Percentiles rank a stretch among this genome's conserved stretches.
Evolutionary conservation across 2,329 filamentous ascomycete species (phyloP).

Genomic region (Diaporthe ilicicola): DNA sequence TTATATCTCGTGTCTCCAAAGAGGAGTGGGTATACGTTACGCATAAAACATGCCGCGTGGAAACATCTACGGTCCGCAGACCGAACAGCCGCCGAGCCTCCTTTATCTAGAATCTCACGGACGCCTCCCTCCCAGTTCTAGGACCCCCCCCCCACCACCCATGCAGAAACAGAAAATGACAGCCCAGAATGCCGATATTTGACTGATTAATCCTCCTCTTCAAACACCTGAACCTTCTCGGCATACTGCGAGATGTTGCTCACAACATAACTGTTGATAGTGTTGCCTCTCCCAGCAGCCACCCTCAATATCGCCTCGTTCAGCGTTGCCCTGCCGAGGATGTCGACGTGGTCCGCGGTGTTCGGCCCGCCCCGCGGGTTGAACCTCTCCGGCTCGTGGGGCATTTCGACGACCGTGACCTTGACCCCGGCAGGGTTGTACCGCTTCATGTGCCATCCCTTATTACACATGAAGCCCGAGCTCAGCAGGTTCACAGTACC

Average conservation of each 20-base stretch:
- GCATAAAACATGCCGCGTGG: slow-evolving; percentile 11
- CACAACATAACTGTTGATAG: slow-evolving; percentile 79
- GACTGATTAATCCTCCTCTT: slow-evolving; percentile 56
- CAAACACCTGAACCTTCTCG: slow-evolving; percentile 82
- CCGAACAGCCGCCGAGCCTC: neutral
- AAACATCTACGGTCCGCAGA: neutral
- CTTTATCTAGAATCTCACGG: neutral
- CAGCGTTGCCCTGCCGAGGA: slow-evolving; percentile 84
- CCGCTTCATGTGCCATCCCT: slow-evolving; percentile 90
- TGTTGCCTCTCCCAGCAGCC: slow-evolving; percentile 83
- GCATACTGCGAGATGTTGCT: slow-evolving; percentile 87
- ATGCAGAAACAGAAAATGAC: neutral
- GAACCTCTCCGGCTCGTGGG: slow-evolving; percentile 92
- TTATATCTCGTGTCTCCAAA: slow-evolving; percentile 8
- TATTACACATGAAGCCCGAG: slow-evolving; percentile 95
- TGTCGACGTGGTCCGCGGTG: slow-evolving; percentile 93
- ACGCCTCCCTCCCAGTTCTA: slow-evolving; percentile 11
- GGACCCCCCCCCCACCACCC: neutral
- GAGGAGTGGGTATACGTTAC: slow-evolving; percentile 27
- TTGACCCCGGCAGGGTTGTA: slow-evolving; percentile 89
- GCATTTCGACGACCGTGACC: slow-evolving; percentile 93
- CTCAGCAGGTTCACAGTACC: slow-evolving; percentile 95
- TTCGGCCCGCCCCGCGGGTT: slow-evolving; percentile 78
- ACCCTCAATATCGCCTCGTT: slow-evolving; percentile 91
- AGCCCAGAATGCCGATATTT: neutral